These are phyloP conservation scores for Herpotrichia juniperi DNA, from an alignment of 2,329 filamentous ascomycete species.

Conservation along the genomic window DNA sequence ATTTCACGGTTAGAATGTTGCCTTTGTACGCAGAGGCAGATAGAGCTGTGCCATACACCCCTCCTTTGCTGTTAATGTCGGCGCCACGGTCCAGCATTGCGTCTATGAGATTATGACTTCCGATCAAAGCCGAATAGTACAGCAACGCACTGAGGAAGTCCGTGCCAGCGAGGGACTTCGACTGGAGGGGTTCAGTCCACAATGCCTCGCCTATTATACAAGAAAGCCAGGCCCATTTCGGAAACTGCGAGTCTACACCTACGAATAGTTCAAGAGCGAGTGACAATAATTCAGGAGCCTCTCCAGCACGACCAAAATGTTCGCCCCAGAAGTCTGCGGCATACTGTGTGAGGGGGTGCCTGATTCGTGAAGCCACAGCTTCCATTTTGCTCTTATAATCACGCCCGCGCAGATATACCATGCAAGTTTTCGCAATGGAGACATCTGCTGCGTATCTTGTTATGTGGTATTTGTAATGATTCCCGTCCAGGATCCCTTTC, in stretches of 20 bases:
- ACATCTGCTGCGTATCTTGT: not conserved
- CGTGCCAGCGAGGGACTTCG: not conserved
- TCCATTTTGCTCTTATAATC: not conserved
- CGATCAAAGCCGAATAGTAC: conserved; percentile 7
- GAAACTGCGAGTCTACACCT: not conserved
- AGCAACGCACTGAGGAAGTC: not conserved
- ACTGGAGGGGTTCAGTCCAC: conserved; percentile 1
- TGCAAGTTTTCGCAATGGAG: conserved; percentile 6
- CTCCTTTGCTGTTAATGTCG: conserved; percentile 7
- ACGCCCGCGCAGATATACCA: conserved; percentile 3
- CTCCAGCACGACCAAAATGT: conserved; percentile 1
- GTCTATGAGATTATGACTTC: conserved; percentile 6
- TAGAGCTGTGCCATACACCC: conserved; percentile 6
- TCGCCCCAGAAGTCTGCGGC: conserved; percentile 3
- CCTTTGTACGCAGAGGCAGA: not conserved
- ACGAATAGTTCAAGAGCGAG: conserved; percentile 1
- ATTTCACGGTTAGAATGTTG: not conserved
- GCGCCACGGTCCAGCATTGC: conserved; percentile 3
- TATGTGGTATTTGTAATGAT: not conserved
- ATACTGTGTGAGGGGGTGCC: not conserved
- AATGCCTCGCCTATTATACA: not conserved
- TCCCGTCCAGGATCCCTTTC: conserved; percentile 4
- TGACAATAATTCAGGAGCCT: not conserved
- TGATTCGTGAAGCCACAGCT: not conserved
- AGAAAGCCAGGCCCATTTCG: conserved; percentile 8